Base-by-base conservation (phyloP, 768 basidiomycete genomes). In the button mushroom (Agaricus bisporus) region DNA sequence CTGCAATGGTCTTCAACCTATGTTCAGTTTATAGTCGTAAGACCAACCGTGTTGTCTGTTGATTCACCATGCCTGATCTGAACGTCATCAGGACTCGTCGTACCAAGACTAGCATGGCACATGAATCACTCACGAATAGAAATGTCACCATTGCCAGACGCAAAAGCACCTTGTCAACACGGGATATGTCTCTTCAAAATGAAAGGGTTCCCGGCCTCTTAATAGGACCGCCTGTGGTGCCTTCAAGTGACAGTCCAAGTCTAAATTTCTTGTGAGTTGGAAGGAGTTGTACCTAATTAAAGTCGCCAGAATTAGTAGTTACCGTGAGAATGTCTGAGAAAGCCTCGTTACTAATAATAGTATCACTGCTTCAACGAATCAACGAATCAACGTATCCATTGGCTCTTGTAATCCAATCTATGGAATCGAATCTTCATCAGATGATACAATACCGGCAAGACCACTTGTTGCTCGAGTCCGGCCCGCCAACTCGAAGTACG, bases 21-120 rank as follows among this genome's bases (percentile, higher is more conserved):
- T 22, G 17, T 17, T 32, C n/a, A 47, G 9, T 15, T 8, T 14
- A 35, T 10, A 29, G 37, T 38, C 49, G 10, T 15, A 8, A 22
- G 22, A 49, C 80, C 44, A 46, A 86, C 88, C 62, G 84, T 57
- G 59, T 91, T 91, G 59, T 91, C 88, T 32, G 77, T 80, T 7
- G 88, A 88, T 61, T 91, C 86, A 26, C 82, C 88, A 63, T 91
- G 88, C 49, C 88, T 74, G 59, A 89, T 73, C 86, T 90, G 46
- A 14, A 17, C 25, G 11, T 41, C 22, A 41, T 41, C 37, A 32
- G 39, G 18, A n/a, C 29, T 28, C 7, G 7, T 26, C 36, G 25
- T 29, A 26, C 18, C 1, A 4, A 28, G 36, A 39, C 35, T 41
- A 12, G 5, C 12, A 29, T 41, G 22, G 26, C 28, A 12, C 26